Conservation (phyloP, 768 basidiomycete species). For the Mycena indigotica region DNA sequence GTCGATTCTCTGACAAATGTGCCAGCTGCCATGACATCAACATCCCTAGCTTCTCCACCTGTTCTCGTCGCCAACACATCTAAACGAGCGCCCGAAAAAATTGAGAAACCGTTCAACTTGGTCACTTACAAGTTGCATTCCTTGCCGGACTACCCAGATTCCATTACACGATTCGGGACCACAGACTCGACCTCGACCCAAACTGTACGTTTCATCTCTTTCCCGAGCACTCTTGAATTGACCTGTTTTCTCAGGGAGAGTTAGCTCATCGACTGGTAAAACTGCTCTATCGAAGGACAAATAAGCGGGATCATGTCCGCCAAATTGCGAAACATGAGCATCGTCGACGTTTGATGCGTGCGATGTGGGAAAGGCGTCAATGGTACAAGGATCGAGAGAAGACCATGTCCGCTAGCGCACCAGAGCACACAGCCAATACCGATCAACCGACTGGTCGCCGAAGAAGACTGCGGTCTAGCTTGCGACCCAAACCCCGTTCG, state of each 20-base stretch:
- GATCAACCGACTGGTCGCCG: neutral
- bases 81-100: too few species aligned
- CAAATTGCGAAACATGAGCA: slow-evolving; percentile 25
- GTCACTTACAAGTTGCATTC: slow-evolving; percentile 28
- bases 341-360: neutral
- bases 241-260: slow-evolving; percentile 30
- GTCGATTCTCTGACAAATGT: too few species aligned
- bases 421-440: neutral
- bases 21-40: too few species aligned
- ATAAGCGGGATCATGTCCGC: too few species aligned
- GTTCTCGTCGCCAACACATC: too few species aligned
- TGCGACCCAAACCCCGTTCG: neutral
- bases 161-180: slow-evolving; percentile 27
- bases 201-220: slow-evolving; percentile 17
- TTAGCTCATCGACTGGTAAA: slow-evolving; percentile 33
- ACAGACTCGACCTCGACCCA: slow-evolving; percentile 32
- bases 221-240: neutral
- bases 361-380: neutral
- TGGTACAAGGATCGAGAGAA: neutral
- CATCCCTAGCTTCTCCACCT: too few species aligned
- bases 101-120: slow-evolving; percentile 15
- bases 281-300: slow-evolving; percentile 24
- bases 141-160: slow-evolving; percentile 22
- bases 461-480: neutral
- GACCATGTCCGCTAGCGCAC: neutral